phyloP scores from a whole-genome alignment of 1,284 basidiomycete genomes.

The Agaricales sp. region DNA sequence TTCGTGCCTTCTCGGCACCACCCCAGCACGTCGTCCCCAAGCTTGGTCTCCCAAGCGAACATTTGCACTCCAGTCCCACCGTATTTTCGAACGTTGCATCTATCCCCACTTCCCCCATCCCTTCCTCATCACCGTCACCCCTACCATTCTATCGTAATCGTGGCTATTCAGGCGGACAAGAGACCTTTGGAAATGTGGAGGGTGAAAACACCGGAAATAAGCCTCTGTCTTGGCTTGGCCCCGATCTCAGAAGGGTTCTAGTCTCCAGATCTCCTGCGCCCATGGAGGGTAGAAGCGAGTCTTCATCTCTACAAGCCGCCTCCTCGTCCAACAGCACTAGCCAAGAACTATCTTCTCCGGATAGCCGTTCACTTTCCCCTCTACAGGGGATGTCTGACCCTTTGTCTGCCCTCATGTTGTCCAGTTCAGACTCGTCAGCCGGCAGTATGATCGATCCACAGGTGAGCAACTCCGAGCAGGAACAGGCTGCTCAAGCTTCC shows the following conservation, averaged over 20 bases:
- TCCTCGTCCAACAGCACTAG: too few relatives aligned
- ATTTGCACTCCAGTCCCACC: too few relatives aligned
- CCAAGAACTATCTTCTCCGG: too few relatives aligned
- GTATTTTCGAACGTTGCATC: too few relatives aligned
- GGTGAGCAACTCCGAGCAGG: not conserved
- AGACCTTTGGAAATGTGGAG: not conserved
- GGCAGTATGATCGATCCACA: not conserved
- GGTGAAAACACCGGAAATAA: not conserved
- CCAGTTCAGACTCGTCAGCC: not conserved
- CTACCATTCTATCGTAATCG: too few relatives aligned
- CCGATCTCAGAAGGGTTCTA: not conserved
- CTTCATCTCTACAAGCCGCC: too few relatives aligned
- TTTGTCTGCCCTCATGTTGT: not conserved
- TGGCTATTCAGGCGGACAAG: not conserved
- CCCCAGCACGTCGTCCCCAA: not conserved
- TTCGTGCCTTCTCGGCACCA: not conserved
- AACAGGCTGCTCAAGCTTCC: not conserved
- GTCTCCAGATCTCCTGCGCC: not conserved
- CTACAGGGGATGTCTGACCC: not conserved
- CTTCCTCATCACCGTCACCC: not conserved
- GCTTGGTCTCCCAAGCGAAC: too few relatives aligned
- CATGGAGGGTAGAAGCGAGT: constrained; percentile 1
- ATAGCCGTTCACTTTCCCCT: not conserved
- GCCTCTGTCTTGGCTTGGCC: not conserved
- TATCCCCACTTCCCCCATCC: not conserved